phyloP scores from a whole-genome alignment of 805 yeast genomes.

The Yarrowia yakushimensis region DNA sequence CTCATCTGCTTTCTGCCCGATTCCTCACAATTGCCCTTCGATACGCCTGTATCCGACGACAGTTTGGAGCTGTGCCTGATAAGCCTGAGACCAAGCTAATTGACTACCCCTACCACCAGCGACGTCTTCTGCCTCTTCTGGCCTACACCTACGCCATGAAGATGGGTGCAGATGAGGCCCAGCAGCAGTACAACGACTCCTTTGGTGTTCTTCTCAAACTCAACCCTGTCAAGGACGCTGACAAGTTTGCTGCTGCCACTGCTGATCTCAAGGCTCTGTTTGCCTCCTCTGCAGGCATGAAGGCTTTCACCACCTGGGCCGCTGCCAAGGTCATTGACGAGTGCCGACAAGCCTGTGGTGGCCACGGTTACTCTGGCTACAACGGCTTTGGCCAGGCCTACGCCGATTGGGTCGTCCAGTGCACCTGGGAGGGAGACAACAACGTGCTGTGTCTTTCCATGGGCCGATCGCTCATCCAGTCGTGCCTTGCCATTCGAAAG shows the following conservation, averaged over 20 bases:
- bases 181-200: conserved; percentile 45
- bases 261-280: conserved; percentile 70
- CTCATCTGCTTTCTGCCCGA: conserved; percentile 75
- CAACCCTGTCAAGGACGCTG: conserved; percentile 42
- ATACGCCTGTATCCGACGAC: conserved; percentile 86
- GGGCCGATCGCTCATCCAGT: conserved; percentile 70
- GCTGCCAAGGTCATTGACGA: conserved; percentile 78
- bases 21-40: conserved; percentile 80
- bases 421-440: conserved; percentile 99
- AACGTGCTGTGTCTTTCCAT: conserved; percentile 77
- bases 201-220: conserved; percentile 48
- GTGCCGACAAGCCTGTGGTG: conserved; percentile 92
- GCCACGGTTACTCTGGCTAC: conserved; percentile 91
- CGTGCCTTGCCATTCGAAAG: conserved; percentile 41
- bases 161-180: conserved; percentile 63
- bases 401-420: conserved; percentile 92
- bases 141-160: conserved; percentile 75
- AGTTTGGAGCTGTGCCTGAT: conserved; percentile 54
- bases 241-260: conserved; percentile 48
- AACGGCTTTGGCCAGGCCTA: conserved; percentile 86
- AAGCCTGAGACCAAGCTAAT: conserved; percentile 67
- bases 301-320: conserved; percentile 87
- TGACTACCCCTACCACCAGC: conserved; percentile 86
- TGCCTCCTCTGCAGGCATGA: conserved; percentile 79
- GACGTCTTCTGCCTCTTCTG: conserved; percentile 75